These are phyloP conservation scores for Ustilago hordei DNA, from an alignment of 1,284 basidiomycete genomes.

Conservation along the genomic window DNA sequence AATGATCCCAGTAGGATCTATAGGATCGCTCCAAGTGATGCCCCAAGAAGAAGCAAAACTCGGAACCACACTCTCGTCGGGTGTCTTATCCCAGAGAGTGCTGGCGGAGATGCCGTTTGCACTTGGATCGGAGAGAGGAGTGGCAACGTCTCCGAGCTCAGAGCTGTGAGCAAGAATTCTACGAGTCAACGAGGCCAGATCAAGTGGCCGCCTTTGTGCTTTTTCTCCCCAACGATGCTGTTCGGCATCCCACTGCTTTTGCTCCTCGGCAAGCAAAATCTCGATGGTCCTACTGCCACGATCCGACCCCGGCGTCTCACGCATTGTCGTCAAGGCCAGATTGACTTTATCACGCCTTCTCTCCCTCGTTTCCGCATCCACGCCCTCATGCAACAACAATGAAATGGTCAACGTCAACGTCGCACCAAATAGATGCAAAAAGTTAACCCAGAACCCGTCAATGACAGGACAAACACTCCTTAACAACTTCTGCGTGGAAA, in stretches of 20 bases:
- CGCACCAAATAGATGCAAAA: conserved; percentile 50
- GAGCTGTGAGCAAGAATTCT: conserved; percentile 23
- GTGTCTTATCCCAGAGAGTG: conserved; percentile 30
- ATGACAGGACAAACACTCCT: conserved; percentile 54
- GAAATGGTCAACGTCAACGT: conserved; percentile 53
- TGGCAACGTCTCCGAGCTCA: not conserved
- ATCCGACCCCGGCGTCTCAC: conserved; percentile 44
- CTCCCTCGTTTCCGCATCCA: conserved; percentile 25
- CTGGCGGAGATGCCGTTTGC: conserved; percentile 12
- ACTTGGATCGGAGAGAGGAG: conserved; percentile 1
- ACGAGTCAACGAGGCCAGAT: conserved; percentile 26
- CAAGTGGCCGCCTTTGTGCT: conserved; percentile 2
- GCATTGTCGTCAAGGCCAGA: conserved; percentile 32
- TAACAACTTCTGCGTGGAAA: conserved; percentile 52
- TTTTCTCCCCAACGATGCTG: not conserved
- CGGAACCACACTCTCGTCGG: conserved; percentile 35
- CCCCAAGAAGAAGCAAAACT: conserved; percentile 39
- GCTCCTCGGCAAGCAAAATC: conserved; percentile 47
- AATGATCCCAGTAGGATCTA: conserved; percentile 16
- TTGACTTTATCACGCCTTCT: conserved; percentile 28
- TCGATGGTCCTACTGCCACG: conserved; percentile 53
- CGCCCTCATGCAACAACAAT: conserved; percentile 41
- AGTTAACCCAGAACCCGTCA: conserved; percentile 58
- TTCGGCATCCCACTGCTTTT: conserved; percentile 28
- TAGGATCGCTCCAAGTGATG: conserved; percentile 3